Conservation (phyloP, 2,329 filamentous ascomycete genomes). For the Fusarium chlamydosporum region DNA sequence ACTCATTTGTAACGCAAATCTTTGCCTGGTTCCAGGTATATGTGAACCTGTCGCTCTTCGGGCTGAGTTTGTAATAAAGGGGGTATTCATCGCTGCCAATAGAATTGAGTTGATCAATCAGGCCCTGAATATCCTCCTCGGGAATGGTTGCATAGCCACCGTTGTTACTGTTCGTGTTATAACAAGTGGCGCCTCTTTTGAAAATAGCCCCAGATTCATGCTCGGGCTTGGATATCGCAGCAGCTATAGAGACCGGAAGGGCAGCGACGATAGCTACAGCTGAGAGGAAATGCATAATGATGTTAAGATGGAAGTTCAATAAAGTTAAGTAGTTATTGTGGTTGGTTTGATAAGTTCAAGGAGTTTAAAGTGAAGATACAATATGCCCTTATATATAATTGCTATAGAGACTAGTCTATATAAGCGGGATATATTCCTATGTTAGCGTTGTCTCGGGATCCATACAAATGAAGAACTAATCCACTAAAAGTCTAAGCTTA, state of each 20-base stretch:
- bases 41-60: not conserved
- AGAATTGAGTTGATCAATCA: constrained; percentile 2
- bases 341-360: not conserved
- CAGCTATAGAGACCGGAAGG: not conserved
- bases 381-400: not conserved
- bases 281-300: not conserved
- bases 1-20: not conserved
- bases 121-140: not conserved
- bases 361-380: not conserved
- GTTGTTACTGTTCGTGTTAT: not conserved
- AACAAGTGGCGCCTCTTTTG: not conserved
- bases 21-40: not conserved
- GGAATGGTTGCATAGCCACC: not conserved
- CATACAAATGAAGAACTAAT: no score
- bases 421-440: no score
- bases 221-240: constrained; percentile 4
- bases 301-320: not conserved
- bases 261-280: not conserved
- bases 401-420: no score
- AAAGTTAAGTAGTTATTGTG: not conserved
- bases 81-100: not conserved
- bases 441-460: no score
- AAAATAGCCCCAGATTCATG: not conserved
- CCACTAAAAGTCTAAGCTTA: no score
- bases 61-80: not conserved